These are phyloP conservation scores for Vickermania ingenoplastis DNA, from an alignment of 208 protist genomes.

Conservation along the genomic window DNA sequence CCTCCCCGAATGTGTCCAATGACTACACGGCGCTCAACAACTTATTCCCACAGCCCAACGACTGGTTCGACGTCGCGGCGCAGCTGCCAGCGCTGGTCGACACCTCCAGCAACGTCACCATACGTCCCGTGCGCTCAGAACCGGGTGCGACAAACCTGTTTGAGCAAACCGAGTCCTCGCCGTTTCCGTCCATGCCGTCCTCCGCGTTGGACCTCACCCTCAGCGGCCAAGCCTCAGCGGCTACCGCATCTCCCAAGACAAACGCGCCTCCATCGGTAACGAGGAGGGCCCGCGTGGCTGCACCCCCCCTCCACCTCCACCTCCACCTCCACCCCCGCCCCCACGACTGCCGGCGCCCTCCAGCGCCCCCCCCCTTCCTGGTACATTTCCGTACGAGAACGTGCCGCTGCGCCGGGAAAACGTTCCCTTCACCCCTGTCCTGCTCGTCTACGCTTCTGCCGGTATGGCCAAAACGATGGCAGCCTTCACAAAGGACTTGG, in stretches of 20 bases:
- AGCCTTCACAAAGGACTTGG: constrained; percentile 11
- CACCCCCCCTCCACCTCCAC: too few species aligned
- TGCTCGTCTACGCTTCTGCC: constrained; percentile 35
- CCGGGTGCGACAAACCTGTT: neutral
- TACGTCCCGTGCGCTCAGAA: too few species aligned
- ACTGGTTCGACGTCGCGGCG: neutral
- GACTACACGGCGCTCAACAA: neutral
- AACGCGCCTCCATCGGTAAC: too few species aligned
- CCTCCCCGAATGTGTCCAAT: constrained; percentile 16
- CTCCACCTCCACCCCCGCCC: too few species aligned
- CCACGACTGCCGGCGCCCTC: too few species aligned
- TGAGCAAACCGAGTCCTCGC: neutral
- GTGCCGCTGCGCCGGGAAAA: constrained; percentile 21
- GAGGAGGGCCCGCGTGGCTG: too few species aligned
- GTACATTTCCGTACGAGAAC: constrained; percentile 21
- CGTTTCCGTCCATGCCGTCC: too few species aligned
- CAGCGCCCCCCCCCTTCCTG: too few species aligned
- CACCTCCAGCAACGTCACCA: neutral
- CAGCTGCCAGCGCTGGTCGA: neutral
- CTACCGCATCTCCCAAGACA: too few species aligned
- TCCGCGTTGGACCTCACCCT: neutral
- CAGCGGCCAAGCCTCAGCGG: too few species aligned
- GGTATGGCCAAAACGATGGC: constrained; percentile 47
- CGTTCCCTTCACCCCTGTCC: constrained; percentile 12
- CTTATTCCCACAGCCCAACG: neutral